These are phyloP conservation scores for Quercus glauca DNA, from an alignment of 306 rosid genomes.

Conservation along the genomic window DNA sequence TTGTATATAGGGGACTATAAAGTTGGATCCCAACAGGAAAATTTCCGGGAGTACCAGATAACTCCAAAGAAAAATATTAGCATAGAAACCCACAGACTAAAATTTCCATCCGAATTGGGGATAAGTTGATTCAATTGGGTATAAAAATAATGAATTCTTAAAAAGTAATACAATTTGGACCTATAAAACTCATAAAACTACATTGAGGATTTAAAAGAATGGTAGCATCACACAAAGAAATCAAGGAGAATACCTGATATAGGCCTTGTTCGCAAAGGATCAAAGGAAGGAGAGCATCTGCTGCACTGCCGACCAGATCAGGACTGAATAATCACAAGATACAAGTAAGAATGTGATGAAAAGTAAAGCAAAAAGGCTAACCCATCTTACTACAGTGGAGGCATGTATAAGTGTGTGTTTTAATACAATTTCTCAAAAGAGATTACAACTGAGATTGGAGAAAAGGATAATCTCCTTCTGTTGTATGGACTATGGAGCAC, in stretches of 20 bases:
- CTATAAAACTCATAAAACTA: not conserved
- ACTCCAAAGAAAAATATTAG: too few relatives aligned
- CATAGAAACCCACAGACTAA: too few relatives aligned
- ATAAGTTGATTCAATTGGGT: not conserved
- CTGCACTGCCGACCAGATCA: constrained; percentile 83
- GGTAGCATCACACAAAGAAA: not conserved
- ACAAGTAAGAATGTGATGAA: constrained; percentile 8
- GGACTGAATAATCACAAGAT: constrained; percentile 53
- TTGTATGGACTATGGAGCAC: not conserved
- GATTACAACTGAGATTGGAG: not conserved
- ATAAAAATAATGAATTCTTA: not conserved
- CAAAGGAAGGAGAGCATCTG: constrained; percentile 92
- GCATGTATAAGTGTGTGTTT: not conserved
- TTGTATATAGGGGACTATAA: not conserved
- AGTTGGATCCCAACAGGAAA: too few relatives aligned
- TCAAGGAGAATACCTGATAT: constrained; percentile 57
- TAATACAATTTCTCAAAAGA: not conserved
- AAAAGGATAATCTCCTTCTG: not conserved
- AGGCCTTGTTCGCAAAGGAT: constrained; percentile 87
- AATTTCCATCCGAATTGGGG: not conserved
- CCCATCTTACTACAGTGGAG: not conserved
- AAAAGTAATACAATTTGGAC: not conserved
- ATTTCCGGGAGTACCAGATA: too few relatives aligned
- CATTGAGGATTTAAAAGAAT: not conserved
- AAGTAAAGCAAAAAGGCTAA: not conserved